Percentiles rank a stretch among this genome's conserved stretches.
Evolutionary conservation across 306 rosid species (phyloP).

Genomic region (Oemleria cerasiformis): DNA sequence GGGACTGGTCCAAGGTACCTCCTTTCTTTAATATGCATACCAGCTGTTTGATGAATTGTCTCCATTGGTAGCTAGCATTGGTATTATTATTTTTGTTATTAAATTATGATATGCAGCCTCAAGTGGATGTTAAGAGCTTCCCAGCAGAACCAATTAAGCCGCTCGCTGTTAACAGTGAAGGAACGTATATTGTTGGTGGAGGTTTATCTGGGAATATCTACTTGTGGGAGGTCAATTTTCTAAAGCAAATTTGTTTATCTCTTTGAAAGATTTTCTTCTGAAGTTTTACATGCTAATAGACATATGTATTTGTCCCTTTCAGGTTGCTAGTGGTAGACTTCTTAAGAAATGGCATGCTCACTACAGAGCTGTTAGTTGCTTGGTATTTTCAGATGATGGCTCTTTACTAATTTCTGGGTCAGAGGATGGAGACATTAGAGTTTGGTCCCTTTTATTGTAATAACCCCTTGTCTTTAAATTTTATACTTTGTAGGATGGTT

Average conservation of each 20-base stretch:
- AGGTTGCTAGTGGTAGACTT: constrained; percentile 69
- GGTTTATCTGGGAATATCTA: constrained; percentile 65
- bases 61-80: not conserved
- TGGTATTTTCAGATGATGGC: constrained; percentile 70
- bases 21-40: not conserved
- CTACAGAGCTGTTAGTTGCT: constrained; percentile 67
- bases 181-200: constrained; percentile 70
- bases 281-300: not conserved
- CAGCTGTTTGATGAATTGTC: constrained; percentile 18
- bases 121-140: constrained; percentile 64
- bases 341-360: constrained; percentile 87
- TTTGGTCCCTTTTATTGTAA: constrained; percentile 75
- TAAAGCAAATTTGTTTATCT: too few species aligned
- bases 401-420: constrained; percentile 69
- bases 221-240: constrained; percentile 71
- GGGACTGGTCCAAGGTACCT: constrained; percentile 76
- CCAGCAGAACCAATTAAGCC: constrained; percentile 65
- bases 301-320: not conserved
- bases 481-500: not conserved
- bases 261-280: constrained; percentile 7
- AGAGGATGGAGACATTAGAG: constrained; percentile 65
- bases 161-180: constrained; percentile 61
- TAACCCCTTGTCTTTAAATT: not conserved
- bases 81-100: too few species aligned
- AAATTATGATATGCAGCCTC: constrained; percentile 44